phyloP scores from a whole-genome alignment of 129 eudicot species.

The Pseudognaphalium luteoalbum region DNA sequence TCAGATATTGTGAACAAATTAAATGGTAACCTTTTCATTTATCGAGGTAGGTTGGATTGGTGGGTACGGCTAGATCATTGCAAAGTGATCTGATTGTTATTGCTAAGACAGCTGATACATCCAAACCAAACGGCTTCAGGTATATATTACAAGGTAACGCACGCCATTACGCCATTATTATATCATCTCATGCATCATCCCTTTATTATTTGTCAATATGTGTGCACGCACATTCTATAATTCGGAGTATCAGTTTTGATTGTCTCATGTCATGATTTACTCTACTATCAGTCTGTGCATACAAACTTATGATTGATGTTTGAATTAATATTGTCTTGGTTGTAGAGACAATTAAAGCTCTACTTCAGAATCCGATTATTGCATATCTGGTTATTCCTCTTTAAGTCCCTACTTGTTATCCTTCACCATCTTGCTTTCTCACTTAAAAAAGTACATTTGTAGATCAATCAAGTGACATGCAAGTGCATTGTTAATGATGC shows the following conservation, averaged over 20 bases:
- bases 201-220: too few species aligned
- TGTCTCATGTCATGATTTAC: too few species aligned
- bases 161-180: too few species aligned
- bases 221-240: too few species aligned
- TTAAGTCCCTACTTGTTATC: constrained; percentile 41
- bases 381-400: constrained; percentile 78
- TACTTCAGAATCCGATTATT: constrained; percentile 85
- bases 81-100: constrained; percentile 70
- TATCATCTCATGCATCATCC: too few species aligned
- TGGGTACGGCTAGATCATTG: constrained; percentile 16
- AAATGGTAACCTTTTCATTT: too few species aligned
- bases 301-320: neutral
- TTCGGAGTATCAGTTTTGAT: too few species aligned
- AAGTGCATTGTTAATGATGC: too few species aligned
- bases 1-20: too few species aligned
- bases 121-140: constrained; percentile 59
- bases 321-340: constrained; percentile 18
- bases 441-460: neutral
- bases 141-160: constrained; percentile 69
- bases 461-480: neutral
- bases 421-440: neutral
- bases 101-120: constrained; percentile 74
- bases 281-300: too few species aligned
- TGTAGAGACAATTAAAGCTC: constrained; percentile 73
- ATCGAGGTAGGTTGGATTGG: too few species aligned